phyloP scores from a whole-genome alignment of 305 asterid genomes.

The Coffea humblotiana region DNA sequence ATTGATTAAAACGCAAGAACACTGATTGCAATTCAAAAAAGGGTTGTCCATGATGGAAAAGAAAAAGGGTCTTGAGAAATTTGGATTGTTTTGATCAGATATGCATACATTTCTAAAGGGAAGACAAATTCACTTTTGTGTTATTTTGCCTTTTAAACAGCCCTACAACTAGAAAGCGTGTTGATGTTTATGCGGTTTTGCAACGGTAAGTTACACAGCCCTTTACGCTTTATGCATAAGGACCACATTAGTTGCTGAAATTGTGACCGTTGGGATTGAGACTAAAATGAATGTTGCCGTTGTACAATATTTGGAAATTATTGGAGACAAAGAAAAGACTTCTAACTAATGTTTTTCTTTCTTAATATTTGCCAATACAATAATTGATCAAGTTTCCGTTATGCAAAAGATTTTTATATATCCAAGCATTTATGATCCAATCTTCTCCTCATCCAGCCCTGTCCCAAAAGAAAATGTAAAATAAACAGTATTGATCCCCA shows the following conservation, averaged over 20 bases:
- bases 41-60: too few relatives aligned
- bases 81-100: background rate
- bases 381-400: background rate
- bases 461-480: background rate
- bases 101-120: background rate
- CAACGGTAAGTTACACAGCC: background rate
- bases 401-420: background rate
- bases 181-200: background rate
- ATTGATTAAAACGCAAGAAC: background rate
- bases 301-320: background rate
- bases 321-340: background rate
- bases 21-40: too few relatives aligned
- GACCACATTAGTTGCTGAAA: background rate
- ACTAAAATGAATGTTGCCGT: background rate
- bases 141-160: background rate
- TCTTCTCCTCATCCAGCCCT: background rate
- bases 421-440: background rate
- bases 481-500: background rate
- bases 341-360: too few relatives aligned
- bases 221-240: background rate
- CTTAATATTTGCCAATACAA: background rate
- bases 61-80: too few relatives aligned
- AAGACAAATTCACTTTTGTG: background rate
- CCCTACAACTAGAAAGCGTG: background rate
- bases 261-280: constrained; percentile 3